A percentile compares a stretch with the other conserved stretches of the same genome.
These are phyloP conservation scores for Suillus hirtellus DNA, from an alignment of 768 basidiomycete genomes.

Conservation along the genomic window DNA sequence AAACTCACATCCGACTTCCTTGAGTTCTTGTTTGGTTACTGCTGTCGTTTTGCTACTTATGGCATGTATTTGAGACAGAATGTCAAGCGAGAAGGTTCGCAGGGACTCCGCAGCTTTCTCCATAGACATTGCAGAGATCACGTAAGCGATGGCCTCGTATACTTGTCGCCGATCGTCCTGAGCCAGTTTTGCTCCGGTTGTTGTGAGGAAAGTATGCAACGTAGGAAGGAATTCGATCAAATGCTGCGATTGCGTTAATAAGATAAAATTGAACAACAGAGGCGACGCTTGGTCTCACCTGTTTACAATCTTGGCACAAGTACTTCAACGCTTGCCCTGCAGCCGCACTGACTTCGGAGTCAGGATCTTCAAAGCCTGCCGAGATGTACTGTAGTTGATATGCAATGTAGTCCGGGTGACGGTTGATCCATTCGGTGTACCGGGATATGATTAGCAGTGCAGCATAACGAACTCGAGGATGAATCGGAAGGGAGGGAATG, in stretches of 20 bases:
- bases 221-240: conserved; percentile 90
- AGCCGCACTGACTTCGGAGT: conserved; percentile 85
- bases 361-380: conserved; percentile 81
- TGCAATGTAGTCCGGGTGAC: conserved; percentile 83
- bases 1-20: conserved; percentile 64
- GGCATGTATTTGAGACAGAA: conserved; percentile 74
- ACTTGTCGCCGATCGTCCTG: conserved; percentile 91
- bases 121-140: conserved; percentile 94
- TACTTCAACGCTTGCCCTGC: conserved; percentile 96
- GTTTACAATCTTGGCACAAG: conserved; percentile 94
- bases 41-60: conserved; percentile 53
- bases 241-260: conserved; percentile 51
- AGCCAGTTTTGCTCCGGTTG: conserved; percentile 73
- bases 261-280: conserved; percentile 5
- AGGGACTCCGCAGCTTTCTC: conserved; percentile 84
- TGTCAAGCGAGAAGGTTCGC: conserved; percentile 82
- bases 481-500: conserved; percentile 83
- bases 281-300: conserved; percentile 44
- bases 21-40: conserved; percentile 70
- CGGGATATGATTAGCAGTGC: conserved; percentile 92
- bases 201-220: conserved; percentile 83
- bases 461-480: conserved; percentile 93
- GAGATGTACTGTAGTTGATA: conserved; percentile 91
- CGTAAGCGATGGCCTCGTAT: conserved; percentile 93
- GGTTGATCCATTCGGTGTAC: conserved; percentile 95